Conservation (phyloP, 495 filamentous ascomycete species). For the Xylaria longipes region DNA sequence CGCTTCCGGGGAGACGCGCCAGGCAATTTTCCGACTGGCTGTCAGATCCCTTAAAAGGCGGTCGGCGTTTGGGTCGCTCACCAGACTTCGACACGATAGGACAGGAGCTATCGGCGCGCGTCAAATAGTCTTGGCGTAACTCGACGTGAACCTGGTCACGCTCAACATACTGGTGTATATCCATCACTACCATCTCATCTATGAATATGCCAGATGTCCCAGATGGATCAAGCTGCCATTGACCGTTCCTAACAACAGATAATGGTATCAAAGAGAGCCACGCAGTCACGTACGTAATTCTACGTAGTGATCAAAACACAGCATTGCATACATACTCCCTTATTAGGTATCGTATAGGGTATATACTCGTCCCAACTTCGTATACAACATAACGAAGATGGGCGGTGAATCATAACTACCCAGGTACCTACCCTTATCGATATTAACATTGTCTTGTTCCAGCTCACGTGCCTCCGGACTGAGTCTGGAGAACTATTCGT, state of each 20-base stretch:
- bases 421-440: background rate
- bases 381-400: background rate
- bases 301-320: background rate
- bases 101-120: constrained; percentile 30
- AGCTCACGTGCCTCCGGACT: background rate
- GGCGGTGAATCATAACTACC: constrained; percentile 4
- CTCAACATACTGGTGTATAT: background rate
- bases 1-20: constrained; percentile 29
- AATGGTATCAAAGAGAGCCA: background rate
- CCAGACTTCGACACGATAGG: constrained; percentile 32
- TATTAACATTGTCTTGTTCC: background rate
- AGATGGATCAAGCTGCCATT: constrained; percentile 1
- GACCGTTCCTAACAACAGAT: background rate
- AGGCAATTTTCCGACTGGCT: constrained; percentile 40
- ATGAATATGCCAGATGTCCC: background rate
- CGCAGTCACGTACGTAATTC: background rate
- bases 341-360: background rate
- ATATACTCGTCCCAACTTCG: background rate
- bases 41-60: constrained; percentile 28
- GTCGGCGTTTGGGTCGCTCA: constrained; percentile 34
- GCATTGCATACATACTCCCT: background rate
- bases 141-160: constrained; percentile 21
- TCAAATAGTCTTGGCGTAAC: constrained; percentile 26
- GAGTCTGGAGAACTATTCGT: background rate
- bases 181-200: background rate